Evolutionary conservation across 1,284 basidiomycete genomes (phyloP).

Genomic region (Malassezia furfur): DNA sequence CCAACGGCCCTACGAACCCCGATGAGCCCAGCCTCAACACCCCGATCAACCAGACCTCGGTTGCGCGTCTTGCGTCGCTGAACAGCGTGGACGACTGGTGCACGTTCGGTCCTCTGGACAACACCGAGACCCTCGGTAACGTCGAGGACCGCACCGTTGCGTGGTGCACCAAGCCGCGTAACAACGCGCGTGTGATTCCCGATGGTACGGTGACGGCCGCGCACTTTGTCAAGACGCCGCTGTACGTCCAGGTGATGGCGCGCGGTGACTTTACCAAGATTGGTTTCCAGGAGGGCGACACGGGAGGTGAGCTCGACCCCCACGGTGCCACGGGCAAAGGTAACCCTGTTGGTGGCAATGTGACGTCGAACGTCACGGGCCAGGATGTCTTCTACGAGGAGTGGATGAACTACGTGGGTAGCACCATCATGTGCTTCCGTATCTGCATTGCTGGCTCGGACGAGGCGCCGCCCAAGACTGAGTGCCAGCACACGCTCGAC

Average conservation of each 20-base stretch:
- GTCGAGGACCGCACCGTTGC: constrained; percentile 63
- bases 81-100: constrained; percentile 48
- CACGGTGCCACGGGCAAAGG: constrained; percentile 49
- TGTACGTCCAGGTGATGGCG: constrained; percentile 52
- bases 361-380: constrained; percentile 53
- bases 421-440: constrained; percentile 45
- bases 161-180: constrained; percentile 58
- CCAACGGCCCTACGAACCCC: constrained; percentile 42
- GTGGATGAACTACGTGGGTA: constrained; percentile 51
- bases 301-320: constrained; percentile 47
- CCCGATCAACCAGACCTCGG: constrained; percentile 43
- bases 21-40: constrained; percentile 30
- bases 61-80: constrained; percentile 40
- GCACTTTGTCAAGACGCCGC: constrained; percentile 46
- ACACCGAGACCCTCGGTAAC: constrained; percentile 55
- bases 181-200: constrained; percentile 47
- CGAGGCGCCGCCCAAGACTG: constrained; percentile 25
- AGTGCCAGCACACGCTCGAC: constrained; percentile 46
- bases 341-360: constrained; percentile 54
- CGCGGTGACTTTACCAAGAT: constrained; percentile 47
- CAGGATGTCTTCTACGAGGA: constrained; percentile 53
- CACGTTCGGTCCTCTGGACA: constrained; percentile 48
- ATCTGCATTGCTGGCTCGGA: constrained; percentile 43
- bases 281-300: constrained; percentile 29
- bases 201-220: constrained; percentile 45